Percentiles rank a stretch among this genome's conserved stretches.
Conservation (phyloP, 2,329 filamentous ascomycete species). For the Incumbomyces delicatus region DNA sequence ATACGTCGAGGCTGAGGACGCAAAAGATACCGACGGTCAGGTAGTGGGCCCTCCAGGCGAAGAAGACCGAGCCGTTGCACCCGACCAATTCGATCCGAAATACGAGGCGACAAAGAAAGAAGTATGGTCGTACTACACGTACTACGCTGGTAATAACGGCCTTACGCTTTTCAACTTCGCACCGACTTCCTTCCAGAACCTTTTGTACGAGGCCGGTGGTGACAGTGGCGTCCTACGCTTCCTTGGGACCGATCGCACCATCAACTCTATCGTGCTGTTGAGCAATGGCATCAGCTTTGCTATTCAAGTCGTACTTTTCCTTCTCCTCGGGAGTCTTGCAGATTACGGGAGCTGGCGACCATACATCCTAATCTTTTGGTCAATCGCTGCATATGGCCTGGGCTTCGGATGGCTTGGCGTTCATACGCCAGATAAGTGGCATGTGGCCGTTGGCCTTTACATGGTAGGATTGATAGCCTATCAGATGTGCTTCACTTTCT, state of each 20-base stretch:
- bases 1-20: slow-evolving; percentile 14
- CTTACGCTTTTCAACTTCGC: slow-evolving; percentile 55
- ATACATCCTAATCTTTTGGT: slow-evolving; percentile 53
- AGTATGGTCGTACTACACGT: slow-evolving; percentile 50
- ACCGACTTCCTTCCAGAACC: slow-evolving; percentile 55
- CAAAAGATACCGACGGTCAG: slow-evolving; percentile 9
- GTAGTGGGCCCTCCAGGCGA: slow-evolving; percentile 4
- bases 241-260: slow-evolving; percentile 47
- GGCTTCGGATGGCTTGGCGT: slow-evolving; percentile 61
- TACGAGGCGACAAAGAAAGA: slow-evolving; percentile 45
- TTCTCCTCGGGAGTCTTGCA: slow-evolving; percentile 38
- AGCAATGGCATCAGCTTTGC: slow-evolving; percentile 60
- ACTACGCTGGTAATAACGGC: slow-evolving; percentile 60
- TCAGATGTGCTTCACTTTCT: slow-evolving; percentile 58
- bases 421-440: slow-evolving; percentile 51
- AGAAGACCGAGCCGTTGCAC: slow-evolving; percentile 38
- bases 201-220: slow-evolving; percentile 52
- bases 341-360: slow-evolving; percentile 58
- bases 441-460: slow-evolving; percentile 51
- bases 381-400: slow-evolving; percentile 51
- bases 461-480: slow-evolving; percentile 58
- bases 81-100: slow-evolving; percentile 45
- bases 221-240: slow-evolving; percentile 45
- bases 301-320: slow-evolving; percentile 48
- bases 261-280: slow-evolving; percentile 56